phyloP scores from a whole-genome alignment of 2,329 filamentous ascomycete species.

The Cladophialophora bantiana region DNA sequence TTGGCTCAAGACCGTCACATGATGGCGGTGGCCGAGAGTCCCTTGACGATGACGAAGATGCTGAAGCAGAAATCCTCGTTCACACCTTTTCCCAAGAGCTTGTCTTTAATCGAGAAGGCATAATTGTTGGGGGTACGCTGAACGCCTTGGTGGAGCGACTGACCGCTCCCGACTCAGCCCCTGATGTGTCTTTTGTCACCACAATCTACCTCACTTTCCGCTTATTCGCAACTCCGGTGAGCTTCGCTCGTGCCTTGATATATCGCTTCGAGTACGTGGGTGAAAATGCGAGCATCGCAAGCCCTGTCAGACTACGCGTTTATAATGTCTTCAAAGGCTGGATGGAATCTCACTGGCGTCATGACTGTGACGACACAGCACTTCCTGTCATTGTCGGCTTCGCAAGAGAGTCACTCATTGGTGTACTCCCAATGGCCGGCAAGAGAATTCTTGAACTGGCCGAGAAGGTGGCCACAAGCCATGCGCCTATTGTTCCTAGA shows the following conservation, averaged over 20 bases:
- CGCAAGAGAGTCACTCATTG: slow-evolving; percentile 73
- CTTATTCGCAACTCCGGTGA: slow-evolving; percentile 81
- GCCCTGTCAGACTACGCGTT: slow-evolving; percentile 84
- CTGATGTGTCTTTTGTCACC: slow-evolving; percentile 88
- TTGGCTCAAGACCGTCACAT: slow-evolving; percentile 11
- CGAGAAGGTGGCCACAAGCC: slow-evolving; percentile 75
- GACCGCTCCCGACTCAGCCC: slow-evolving; percentile 90
- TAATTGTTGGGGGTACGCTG: slow-evolving; percentile 90
- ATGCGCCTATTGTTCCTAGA: slow-evolving; percentile 79
- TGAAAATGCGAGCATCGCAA: slow-evolving; percentile 75
- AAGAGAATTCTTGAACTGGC: slow-evolving; percentile 81
- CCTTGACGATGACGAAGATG: slow-evolving; percentile 74
- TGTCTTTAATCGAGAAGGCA: slow-evolving; percentile 90
- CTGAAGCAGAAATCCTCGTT: slow-evolving; percentile 88
- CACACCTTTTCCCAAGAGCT: slow-evolving; percentile 92
- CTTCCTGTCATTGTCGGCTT: slow-evolving; percentile 80
- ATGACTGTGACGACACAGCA: slow-evolving; percentile 78
- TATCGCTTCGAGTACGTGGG: slow-evolving; percentile 92
- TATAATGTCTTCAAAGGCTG: slow-evolving; percentile 98
- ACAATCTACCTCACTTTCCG: slow-evolving; percentile 97
- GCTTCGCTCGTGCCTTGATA: slow-evolving; percentile 82
- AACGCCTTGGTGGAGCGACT: slow-evolving; percentile 91
- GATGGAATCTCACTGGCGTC: slow-evolving; percentile 94
- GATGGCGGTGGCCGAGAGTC: slow-evolving; percentile 40
- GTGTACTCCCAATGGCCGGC: slow-evolving; percentile 76